Evolutionary conservation across 2,329 filamentous ascomycete genomes (phyloP).

Genomic region (Fusarium heterosporum): DNA sequence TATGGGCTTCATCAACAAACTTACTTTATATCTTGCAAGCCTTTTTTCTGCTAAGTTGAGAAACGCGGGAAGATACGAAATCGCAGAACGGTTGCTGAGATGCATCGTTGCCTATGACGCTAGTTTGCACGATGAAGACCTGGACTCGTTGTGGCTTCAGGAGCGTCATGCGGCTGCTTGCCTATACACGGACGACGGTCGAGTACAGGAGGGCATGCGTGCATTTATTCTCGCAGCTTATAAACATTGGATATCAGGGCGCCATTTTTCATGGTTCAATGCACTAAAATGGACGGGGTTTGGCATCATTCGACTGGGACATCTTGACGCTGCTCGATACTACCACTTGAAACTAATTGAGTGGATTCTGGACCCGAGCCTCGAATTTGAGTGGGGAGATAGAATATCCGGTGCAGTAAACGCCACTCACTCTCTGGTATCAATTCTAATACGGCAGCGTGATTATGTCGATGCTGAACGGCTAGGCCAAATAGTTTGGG

Average conservation of each 20-base stretch:
- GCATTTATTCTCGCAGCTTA: not conserved
- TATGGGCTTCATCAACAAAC: not conserved
- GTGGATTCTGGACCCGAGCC: not conserved
- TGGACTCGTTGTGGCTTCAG: not conserved
- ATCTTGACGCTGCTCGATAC: not conserved
- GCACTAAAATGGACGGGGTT: not conserved
- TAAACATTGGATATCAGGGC: not conserved
- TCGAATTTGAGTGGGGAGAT: not conserved
- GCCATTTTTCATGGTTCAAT: not conserved
- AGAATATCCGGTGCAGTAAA: not conserved
- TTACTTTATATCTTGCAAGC: not conserved
- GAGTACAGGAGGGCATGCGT: not conserved
- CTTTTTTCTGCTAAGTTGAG: not conserved
- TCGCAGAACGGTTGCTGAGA: not conserved
- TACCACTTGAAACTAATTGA: not conserved
- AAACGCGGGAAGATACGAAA: not conserved
- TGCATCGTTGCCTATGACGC: not conserved
- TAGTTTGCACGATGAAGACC: not conserved
- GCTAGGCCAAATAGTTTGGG: not conserved
- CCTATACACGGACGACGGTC: not conserved
- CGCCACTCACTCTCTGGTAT: not conserved
- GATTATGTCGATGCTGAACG: not conserved
- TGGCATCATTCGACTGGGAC: not conserved
- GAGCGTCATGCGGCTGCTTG: not conserved
- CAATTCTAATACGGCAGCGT: not conserved